These are phyloP conservation scores for Flaveria brownii DNA, from an alignment of 129 eudicot genomes.

Conservation along the genomic window DNA sequence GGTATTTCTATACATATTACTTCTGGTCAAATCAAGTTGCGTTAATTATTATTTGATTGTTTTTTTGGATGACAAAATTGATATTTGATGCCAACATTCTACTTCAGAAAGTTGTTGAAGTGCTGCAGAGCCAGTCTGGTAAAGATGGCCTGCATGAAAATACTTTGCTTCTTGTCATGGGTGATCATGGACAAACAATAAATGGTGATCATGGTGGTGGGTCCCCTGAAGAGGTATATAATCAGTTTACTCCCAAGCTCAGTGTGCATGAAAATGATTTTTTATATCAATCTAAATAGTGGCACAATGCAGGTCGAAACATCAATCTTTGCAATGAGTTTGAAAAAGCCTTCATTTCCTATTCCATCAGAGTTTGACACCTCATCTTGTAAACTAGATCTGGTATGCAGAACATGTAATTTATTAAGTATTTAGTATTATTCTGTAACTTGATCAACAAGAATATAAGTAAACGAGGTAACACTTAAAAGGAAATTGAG, in stretches of 20 bases:
- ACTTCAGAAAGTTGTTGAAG: slow-evolving; percentile 74
- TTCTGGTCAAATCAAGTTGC: slow-evolving; percentile 19
- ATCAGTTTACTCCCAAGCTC: slow-evolving; percentile 19
- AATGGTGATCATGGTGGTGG: slow-evolving; percentile 99
- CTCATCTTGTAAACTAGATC: slow-evolving; percentile 67
- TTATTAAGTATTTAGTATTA: neutral
- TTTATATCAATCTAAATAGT: slow-evolving; percentile 18
- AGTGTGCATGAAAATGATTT: neutral
- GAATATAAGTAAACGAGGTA: neutral
- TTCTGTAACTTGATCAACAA: neutral
- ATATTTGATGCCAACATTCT: slow-evolving; percentile 21
- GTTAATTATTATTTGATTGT: neutral
- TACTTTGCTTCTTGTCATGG: slow-evolving; percentile 92
- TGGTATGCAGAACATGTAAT: slow-evolving; percentile 43
- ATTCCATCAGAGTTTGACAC: slow-evolving; percentile 51
- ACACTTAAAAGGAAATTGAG: neutral
- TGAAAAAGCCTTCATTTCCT: slow-evolving; percentile 49
- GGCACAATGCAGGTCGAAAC: slow-evolving; percentile 84
- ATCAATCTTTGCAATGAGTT: slow-evolving; percentile 82
- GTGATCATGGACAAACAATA: slow-evolving; percentile 98
- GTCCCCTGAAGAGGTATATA: slow-evolving; percentile 82
- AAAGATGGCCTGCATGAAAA: slow-evolving; percentile 89
- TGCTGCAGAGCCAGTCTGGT: slow-evolving; percentile 69
- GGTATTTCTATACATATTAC: slow-evolving; percentile 36
- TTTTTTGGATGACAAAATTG: neutral